Evolutionary conservation across 306 rosid species (phyloP).

Genomic region (Pyrus pyrifolia): DNA sequence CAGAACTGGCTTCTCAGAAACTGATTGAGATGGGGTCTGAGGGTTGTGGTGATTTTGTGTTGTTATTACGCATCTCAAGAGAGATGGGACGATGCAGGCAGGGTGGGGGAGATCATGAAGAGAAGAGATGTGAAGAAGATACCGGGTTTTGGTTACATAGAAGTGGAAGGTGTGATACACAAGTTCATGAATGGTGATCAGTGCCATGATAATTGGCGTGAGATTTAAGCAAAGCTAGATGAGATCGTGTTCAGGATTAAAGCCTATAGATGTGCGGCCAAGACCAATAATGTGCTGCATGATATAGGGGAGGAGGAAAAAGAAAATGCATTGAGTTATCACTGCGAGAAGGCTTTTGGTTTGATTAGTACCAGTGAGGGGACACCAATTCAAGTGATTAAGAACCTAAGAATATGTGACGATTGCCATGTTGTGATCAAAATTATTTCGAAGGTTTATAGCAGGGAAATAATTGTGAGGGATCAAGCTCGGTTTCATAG

Average conservation of each 20-base stretch:
- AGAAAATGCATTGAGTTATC: conserved; percentile 69
- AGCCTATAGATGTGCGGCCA: conserved; percentile 53
- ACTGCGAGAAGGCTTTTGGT: conserved; percentile 86
- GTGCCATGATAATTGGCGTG: conserved; percentile 41
- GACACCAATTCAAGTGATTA: conserved; percentile 67
- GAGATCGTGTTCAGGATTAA: conserved; percentile 65
- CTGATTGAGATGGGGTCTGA: conserved; percentile 77
- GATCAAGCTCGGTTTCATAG: conserved; percentile 86
- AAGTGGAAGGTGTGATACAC: conserved; percentile 54
- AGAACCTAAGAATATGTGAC: conserved; percentile 80
- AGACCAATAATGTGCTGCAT: conserved; percentile 70
- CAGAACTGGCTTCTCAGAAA: conserved; percentile 60
- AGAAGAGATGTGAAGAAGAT: conserved; percentile 69
- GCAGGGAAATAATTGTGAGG: conserved; percentile 70
- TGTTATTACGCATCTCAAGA: conserved; percentile 70
- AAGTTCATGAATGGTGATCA: conserved; percentile 71
- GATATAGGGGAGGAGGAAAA: conserved; percentile 94
- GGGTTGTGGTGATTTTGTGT: conserved; percentile 76
- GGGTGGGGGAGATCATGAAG: conserved; percentile 69
- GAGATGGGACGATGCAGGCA: conserved; percentile 84
- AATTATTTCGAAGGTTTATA: conserved; percentile 52
- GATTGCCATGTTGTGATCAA: conserved; percentile 78
- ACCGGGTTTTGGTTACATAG: conserved; percentile 75
- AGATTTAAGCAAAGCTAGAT: conserved; percentile 75
- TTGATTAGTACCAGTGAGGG: conserved; percentile 62